Evolutionary conservation across 768 basidiomycete species (phyloP).

Genomic region (Kwoniella pini): DNA sequence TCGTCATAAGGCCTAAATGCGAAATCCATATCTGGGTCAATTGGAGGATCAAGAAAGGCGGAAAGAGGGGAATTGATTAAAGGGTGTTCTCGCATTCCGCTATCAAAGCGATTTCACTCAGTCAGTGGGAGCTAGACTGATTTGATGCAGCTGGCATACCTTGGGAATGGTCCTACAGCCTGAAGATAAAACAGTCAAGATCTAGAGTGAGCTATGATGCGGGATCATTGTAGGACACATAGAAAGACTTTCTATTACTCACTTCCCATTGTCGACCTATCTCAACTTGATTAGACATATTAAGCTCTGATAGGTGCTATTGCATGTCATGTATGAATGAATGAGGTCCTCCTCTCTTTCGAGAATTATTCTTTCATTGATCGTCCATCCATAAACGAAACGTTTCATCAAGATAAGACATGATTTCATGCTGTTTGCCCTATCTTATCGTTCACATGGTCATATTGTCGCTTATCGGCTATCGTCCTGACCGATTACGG

Average conservation of each 20-base stretch:
- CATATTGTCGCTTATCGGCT: neutral
- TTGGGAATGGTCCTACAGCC: conserved; percentile 44
- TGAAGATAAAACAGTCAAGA: neutral
- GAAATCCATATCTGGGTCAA: conserved; percentile 36
- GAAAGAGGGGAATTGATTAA: conserved; percentile 33
- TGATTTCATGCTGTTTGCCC: too few species aligned
- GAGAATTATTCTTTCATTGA: too few species aligned
- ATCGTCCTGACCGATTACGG: too few species aligned
- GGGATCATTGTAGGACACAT: neutral
- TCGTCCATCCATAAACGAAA: too few species aligned
- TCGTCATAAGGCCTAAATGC: conserved; percentile 25
- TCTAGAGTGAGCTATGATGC: too few species aligned
- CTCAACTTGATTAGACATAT: neutral
- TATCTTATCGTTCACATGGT: neutral
- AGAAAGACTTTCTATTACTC: neutral
- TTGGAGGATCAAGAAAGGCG: conserved; percentile 23
- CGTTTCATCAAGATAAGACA: too few species aligned
- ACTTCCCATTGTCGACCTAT: conserved; percentile 32
- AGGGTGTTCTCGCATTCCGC: conserved; percentile 49
- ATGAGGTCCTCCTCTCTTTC: too few species aligned
- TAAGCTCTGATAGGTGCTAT: neutral
- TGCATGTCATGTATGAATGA: too few species aligned
- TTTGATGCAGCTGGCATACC: too few species aligned
- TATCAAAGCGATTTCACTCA: too few species aligned
- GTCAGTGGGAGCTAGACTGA: too few species aligned